Conservation (phyloP, 2,329 filamentous ascomycete species). For the Harringtonia lauricola region DNA sequence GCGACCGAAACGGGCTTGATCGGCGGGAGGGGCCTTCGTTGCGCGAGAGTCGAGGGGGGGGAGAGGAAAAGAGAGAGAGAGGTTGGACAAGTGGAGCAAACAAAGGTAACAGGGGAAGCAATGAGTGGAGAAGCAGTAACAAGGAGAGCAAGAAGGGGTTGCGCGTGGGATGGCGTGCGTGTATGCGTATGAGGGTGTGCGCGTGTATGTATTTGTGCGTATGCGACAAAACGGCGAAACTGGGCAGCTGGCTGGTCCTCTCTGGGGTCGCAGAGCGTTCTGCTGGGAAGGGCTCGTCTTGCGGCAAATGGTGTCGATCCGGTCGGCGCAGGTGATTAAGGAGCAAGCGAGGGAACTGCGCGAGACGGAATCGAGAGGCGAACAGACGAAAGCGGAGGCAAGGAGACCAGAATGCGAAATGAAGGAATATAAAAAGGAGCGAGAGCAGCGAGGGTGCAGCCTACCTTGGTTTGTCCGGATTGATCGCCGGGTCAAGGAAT, state of each 20-base stretch:
- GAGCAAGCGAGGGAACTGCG: neutral
- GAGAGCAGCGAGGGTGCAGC: neutral
- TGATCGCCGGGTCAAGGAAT: neutral
- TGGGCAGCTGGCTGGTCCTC: too few species aligned
- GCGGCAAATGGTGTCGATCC: too few species aligned
- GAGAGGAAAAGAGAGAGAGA: too few species aligned
- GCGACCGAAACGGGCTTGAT: too few species aligned
- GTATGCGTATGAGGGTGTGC: too few species aligned
- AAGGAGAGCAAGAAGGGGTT: neutral
- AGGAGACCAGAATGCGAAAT: neutral
- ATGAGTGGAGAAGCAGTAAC: neutral
- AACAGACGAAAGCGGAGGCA: neutral
- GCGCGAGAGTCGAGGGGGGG: too few species aligned
- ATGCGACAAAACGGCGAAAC: too few species aligned
- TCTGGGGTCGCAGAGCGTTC: too few species aligned
- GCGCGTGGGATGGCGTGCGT: neutral
- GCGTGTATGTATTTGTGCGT: too few species aligned
- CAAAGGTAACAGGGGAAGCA: neutral
- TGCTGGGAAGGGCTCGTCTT: too few species aligned
- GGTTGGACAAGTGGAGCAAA: neutral
- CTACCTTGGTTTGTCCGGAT: neutral
- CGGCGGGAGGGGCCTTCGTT: neutral
- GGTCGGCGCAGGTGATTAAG: neutral
- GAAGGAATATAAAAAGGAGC: neutral
- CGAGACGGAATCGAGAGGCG: too few species aligned